Base-by-base conservation (phyloP, 306 rosid genomes). In the Datisca glomerata region DNA sequence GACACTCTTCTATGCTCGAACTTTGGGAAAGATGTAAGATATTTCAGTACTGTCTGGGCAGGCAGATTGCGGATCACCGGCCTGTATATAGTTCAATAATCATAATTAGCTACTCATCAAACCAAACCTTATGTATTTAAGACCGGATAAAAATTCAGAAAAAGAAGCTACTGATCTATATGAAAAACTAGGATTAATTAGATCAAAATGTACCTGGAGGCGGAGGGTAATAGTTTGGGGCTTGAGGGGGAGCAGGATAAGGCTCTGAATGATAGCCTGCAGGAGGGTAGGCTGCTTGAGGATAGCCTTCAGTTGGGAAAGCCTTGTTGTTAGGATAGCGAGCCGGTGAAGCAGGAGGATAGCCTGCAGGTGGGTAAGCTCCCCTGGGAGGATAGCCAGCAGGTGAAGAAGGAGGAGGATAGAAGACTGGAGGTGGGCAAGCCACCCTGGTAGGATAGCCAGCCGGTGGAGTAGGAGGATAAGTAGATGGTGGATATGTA, bases 191-290 rank as follows among this genome's bases (percentile, higher is more conserved):
- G n/a, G n/a, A n/a, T n/a, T n/a, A 2, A n/a, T 2, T 7, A 29
- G 19, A 47, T n/a, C 7, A 32, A 48, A 20, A 12, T 2, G 41
- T 20, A 48, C 42, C 54, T 28, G 54, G 20, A 4, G 42, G 53
- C 18, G 41, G 16, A 4, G 17, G 24, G 17, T 10, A 2, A 22
- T 45, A 6, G 10, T 19, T 6, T 14, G n/a, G n/a, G 2, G 36
- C 36, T 31, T 31, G 36, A 1, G 36, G 36, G n/a, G 3, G 36
- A 31, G 36, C n/a, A 10, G 12, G 45, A 40, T 4, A 10, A 9
- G 22, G 25, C 0, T 11, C 24, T 12, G 17, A 5, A 20, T 23
- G 15, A 21, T 41, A 41, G 46, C 22, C 22, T 18, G 27, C 46
- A 20, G 46, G 46, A 9, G 46, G 24, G 22, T 21, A 2, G 2